A percentile compares a stretch with the other conserved stretches of the same genome.
Conservation (phyloP, 139 green algal species). For the Helicosporidium sp. region DNA sequence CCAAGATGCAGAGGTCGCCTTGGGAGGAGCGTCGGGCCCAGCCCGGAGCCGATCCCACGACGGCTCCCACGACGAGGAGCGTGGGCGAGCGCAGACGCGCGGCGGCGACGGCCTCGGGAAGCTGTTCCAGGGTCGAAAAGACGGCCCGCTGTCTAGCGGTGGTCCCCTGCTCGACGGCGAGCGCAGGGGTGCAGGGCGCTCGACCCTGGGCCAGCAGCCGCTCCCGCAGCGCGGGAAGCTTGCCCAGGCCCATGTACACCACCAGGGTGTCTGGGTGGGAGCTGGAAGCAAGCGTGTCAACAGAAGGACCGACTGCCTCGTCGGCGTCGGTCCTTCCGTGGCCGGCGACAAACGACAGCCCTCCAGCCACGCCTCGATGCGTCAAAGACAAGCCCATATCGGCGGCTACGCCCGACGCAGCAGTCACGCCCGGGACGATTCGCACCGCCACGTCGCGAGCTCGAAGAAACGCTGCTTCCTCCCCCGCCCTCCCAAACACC, state of each 20-base stretch:
- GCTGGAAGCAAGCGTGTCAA: too few species aligned
- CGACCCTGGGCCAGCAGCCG: slow-evolving; percentile 45
- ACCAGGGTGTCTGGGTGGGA: slow-evolving; percentile 81
- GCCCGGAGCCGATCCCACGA: slow-evolving; percentile 41
- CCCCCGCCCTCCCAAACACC: slow-evolving; percentile 83
- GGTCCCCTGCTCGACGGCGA: slow-evolving; percentile 87
- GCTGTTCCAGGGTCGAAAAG: slow-evolving; percentile 33
- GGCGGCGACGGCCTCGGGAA: slow-evolving; percentile 25
- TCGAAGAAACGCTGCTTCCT: slow-evolving; percentile 75
- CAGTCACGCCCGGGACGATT: slow-evolving; percentile 68
- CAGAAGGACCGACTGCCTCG: too few species aligned
- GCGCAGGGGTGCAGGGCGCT: slow-evolving; percentile 45
- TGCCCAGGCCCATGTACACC: slow-evolving; percentile 94
- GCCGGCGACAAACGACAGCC: slow-evolving; percentile 72
- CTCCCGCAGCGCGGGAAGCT: slow-evolving; percentile 47
- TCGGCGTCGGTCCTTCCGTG: too few species aligned
- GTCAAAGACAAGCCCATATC: slow-evolving; percentile 84
- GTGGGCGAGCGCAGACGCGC: slow-evolving; percentile 66
- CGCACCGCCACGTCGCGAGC: slow-evolving; percentile 55
- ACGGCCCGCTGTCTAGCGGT: slow-evolving; percentile 62
- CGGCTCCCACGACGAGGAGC: slow-evolving; percentile 77
- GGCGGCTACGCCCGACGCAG: slow-evolving; percentile 51
- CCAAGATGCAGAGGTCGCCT: not conserved
- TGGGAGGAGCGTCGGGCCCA: slow-evolving; percentile 16
- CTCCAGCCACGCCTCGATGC: slow-evolving; percentile 80